Evolutionary conservation across 495 filamentous ascomycete species (phyloP).

Genomic region (Paragyromitra xinjiangensis): DNA sequence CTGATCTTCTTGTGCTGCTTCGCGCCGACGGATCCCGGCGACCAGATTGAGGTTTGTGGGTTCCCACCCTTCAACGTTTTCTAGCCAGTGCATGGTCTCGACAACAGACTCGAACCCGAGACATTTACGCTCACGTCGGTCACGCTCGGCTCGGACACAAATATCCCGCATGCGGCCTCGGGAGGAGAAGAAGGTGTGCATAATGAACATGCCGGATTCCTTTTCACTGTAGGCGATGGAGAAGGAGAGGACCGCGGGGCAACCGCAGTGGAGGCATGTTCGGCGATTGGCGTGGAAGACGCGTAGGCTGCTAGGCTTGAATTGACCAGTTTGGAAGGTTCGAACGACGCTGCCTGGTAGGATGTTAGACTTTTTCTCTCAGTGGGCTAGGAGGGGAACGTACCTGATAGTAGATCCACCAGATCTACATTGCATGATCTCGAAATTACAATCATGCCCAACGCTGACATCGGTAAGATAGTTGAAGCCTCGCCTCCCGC

Average conservation of each 20-base stretch:
- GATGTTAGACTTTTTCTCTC: conserved; percentile 8
- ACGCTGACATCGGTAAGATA: conserved; percentile 50
- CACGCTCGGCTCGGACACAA: conserved; percentile 55
- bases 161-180: conserved; percentile 52
- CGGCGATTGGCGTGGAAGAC: conserved; percentile 63
- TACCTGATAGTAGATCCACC: conserved; percentile 57
- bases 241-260: conserved; percentile 63
- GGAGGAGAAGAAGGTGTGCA: conserved; percentile 67
- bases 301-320: conserved; percentile 65
- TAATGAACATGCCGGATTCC: conserved; percentile 65
- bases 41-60: conserved; percentile 58
- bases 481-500: conserved; percentile 50
- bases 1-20: conserved; percentile 47
- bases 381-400: neutral
- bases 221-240: conserved; percentile 65
- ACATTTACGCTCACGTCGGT: conserved; percentile 58
- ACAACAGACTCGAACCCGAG: conserved; percentile 56
- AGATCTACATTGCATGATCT: conserved; percentile 57
- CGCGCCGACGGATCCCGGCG: conserved; percentile 59
- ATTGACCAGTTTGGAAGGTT: conserved; percentile 66
- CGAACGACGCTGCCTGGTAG: conserved; percentile 62
- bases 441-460: conserved; percentile 58
- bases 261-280: conserved; percentile 62
- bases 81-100: conserved; percentile 57
- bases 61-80: conserved; percentile 61